Conservation (phyloP, 2,329 filamentous ascomycete species). For the Trichothecium sympodiale region DNA sequence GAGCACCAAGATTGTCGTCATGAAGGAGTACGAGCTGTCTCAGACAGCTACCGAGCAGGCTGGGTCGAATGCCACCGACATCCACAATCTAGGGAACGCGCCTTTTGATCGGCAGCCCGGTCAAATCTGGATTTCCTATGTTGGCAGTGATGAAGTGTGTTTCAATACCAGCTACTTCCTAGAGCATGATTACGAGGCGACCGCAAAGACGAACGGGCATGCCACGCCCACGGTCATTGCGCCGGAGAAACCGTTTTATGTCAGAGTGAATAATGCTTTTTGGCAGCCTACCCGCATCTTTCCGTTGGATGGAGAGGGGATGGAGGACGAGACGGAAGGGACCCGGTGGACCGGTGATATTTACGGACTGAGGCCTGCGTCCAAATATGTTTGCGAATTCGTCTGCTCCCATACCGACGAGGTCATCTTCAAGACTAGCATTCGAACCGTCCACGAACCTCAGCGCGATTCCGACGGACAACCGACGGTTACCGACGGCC, state of each 20-base stretch:
- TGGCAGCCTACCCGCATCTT: conserved; percentile 71
- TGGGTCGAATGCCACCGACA: conserved; percentile 64
- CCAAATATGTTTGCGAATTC: conserved; percentile 71
- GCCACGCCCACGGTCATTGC: conserved; percentile 43
- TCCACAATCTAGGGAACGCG: conserved; percentile 66
- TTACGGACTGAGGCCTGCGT: conserved; percentile 58
- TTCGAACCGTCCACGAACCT: conserved; percentile 49
- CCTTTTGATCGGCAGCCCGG: conserved; percentile 59
- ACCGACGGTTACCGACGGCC: conserved; percentile 27
- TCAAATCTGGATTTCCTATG: conserved; percentile 72
- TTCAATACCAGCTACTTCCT: conserved; percentile 62
- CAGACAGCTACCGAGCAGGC: conserved; percentile 63
- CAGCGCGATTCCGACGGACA: conserved; percentile 19
- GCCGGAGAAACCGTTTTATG: conserved; percentile 64
- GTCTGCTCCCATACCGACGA: conserved; percentile 55
- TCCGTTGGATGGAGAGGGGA: conserved; percentile 25
- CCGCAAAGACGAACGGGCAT: conserved; percentile 16
- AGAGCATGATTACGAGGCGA: conserved; percentile 19
- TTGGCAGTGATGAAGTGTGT: conserved; percentile 66
- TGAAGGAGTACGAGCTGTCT: conserved; percentile 82
- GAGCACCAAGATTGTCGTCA: conserved; percentile 92
- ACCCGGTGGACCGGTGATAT: conserved; percentile 60
- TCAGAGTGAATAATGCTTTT: conserved; percentile 65
- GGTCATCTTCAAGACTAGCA: conserved; percentile 60
- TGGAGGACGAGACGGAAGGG: conserved; percentile 23